Evolutionary conservation across 441 rosid species (phyloP), one percentile per base, ranked within the genome.

Genomic region (Aquilaria agallochum): DNA sequence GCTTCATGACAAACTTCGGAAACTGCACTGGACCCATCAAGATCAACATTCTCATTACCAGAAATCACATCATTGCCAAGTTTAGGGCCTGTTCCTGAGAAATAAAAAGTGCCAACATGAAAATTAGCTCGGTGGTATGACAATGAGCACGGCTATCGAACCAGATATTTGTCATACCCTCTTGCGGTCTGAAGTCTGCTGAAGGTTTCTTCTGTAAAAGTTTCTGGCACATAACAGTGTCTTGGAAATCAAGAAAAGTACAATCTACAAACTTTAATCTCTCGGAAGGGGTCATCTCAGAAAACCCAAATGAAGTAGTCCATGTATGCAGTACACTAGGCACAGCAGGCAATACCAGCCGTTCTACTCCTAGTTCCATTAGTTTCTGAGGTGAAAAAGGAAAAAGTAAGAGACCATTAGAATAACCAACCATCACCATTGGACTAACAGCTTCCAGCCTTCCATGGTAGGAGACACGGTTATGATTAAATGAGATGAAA

Each of bases 271-370:
- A 86, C 50, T 80, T 45, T 58, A 74, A 69, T 75, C 81, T 85
- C 72, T 88, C 87, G 7, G 68, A 59, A 10, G 74, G 62, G 9
- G 73, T 66, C 85, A 86, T 79, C 74, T 76, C 62, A 52, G 87
- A 62, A 75, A 88, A 93, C 47, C 97, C 98, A 73, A 93, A 93
- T 47, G 96, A 82, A 55, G 71, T 68, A 10, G 81, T 86, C 96
- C 98, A 93, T 14, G 97, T 78, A 61, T 77, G 73, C 62, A 93
- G 52, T 57, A 80, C 78, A 58, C 72, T 70, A 53, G 87, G 86
- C 77, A 78, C 90, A 60, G 98, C 97, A 60, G 97, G 96, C 75
- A 93, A 73, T 66, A 85, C 72, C 72, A 93, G 73, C 66, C 80
- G 83, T 72, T 86, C 71, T 11, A 90, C 92, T 69, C 96, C 97